phyloP scores from a whole-genome alignment of 345 rosid genomes.

The Aquilaria malaccensis region DNA sequence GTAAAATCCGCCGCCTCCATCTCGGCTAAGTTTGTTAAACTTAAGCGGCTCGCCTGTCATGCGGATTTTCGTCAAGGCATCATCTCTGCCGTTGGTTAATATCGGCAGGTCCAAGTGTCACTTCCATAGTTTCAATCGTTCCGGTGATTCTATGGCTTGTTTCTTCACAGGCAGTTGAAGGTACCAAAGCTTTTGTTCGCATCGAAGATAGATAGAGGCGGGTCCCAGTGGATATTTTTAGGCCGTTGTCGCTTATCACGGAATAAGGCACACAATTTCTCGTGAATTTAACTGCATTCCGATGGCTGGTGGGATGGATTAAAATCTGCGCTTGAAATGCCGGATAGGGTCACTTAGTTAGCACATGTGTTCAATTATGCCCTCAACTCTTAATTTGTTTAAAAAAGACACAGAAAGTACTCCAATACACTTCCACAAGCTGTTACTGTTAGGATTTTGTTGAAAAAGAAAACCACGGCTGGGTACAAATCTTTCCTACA shows the following conservation, averaged over 20 bases:
- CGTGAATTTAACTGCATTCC: conserved; percentile 16
- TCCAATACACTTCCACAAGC: too few relatives aligned
- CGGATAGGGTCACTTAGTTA: too few relatives aligned
- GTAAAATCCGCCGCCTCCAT: conserved; percentile 22
- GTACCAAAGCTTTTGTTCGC: not conserved
- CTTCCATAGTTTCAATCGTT: not conserved
- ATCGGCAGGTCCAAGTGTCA: not conserved
- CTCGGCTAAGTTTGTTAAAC: conserved; percentile 23
- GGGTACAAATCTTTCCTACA: too few relatives aligned
- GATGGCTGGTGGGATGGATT: too few relatives aligned
- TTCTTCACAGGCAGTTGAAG: too few relatives aligned
- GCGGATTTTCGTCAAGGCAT: conserved; percentile 10
- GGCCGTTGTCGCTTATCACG: conserved; percentile 23
- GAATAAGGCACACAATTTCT: conserved; percentile 18
- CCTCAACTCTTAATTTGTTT: too few relatives aligned
- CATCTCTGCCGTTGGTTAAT: conserved; percentile 22
- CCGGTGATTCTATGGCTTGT: conserved; percentile 12
- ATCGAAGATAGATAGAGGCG: conserved; percentile 8
- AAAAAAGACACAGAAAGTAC: too few relatives aligned
- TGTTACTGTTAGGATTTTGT: too few relatives aligned
- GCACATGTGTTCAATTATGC: too few relatives aligned
- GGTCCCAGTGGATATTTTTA: conserved; percentile 18
- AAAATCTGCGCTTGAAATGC: too few relatives aligned
- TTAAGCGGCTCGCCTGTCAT: not conserved
- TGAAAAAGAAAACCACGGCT: too few relatives aligned